phyloP scores from a whole-genome alignment of 257 asterid genomes.

The Rauvolfia tetraphylla region DNA sequence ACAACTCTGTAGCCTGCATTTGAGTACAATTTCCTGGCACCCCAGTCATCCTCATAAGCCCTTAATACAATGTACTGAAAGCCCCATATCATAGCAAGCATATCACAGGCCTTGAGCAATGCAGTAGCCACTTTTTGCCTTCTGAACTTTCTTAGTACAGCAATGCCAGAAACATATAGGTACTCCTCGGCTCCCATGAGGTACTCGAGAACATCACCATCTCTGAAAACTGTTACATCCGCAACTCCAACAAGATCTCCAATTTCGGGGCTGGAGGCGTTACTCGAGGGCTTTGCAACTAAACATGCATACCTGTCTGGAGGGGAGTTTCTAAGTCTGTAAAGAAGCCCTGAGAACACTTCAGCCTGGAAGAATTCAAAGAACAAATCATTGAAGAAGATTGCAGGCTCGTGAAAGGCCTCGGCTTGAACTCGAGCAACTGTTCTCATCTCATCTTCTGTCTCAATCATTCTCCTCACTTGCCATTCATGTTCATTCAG shows the following conservation, averaged over 20 bases:
- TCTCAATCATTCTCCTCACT: conserved; percentile 66
- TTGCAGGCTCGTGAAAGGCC: conserved; percentile 74
- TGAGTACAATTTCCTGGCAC: conserved; percentile 59
- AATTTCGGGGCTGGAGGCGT: background rate
- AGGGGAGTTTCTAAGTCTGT: conserved; percentile 70
- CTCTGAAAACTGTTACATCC: conserved; percentile 63
- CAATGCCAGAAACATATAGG: conserved; percentile 85
- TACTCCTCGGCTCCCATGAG: conserved; percentile 69
- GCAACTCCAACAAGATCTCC: conserved; percentile 74
- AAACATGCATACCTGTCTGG: conserved; percentile 68
- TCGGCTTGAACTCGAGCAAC: conserved; percentile 87
- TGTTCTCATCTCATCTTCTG: conserved; percentile 55
- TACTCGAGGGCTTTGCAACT: conserved; percentile 58
- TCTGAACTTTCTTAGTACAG: conserved; percentile 74
- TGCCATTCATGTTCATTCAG: conserved; percentile 54
- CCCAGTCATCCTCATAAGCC: conserved; percentile 80
- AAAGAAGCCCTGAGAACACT: conserved; percentile 73
- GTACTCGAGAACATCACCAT: conserved; percentile 54
- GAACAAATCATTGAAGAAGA: conserved; percentile 55
- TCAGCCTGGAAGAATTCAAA: conserved; percentile 84
- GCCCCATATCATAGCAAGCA: conserved; percentile 56
- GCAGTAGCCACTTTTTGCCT: conserved; percentile 83
- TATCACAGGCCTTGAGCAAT: conserved; percentile 71
- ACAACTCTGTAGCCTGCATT: conserved; percentile 67
- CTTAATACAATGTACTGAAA: conserved; percentile 58